Evolutionary conservation across 129 eudicot genomes (phyloP).

Genomic region (Flaveria sonorensis): DNA sequence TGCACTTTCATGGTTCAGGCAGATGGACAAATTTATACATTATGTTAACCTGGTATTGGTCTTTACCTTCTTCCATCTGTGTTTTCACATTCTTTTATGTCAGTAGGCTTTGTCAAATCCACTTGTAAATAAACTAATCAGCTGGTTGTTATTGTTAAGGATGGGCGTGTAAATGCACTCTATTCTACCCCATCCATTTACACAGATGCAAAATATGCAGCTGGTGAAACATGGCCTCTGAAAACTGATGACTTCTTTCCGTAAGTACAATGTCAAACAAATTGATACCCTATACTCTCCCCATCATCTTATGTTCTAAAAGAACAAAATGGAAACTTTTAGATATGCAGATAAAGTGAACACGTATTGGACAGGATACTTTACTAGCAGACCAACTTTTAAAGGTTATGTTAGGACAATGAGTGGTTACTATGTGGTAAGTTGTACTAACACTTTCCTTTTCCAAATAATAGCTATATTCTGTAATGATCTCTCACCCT

Average conservation of each 20-base stretch:
- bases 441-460: constrained; percentile 23
- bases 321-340: constrained; percentile 27
- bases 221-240: constrained; percentile 56
- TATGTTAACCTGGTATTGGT: constrained; percentile 80
- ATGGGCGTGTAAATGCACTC: constrained; percentile 70
- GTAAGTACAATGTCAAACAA: constrained; percentile 40
- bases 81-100: constrained; percentile 8
- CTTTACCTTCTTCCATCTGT: constrained; percentile 8
- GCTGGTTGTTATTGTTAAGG: constrained; percentile 35
- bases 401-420: constrained; percentile 87
- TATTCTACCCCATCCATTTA: constrained; percentile 68
- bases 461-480: neutral
- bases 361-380: constrained; percentile 98
- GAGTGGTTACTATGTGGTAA: constrained; percentile 79
- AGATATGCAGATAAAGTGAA: constrained; percentile 88
- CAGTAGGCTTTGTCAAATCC: neutral
- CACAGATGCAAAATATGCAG: constrained; percentile 65
- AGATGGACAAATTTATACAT: constrained; percentile 94
- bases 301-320: constrained; percentile 9
- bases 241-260: constrained; percentile 71
- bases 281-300: neutral
- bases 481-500: constrained; percentile 21
- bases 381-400: constrained; percentile 88
- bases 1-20: constrained; percentile 97
- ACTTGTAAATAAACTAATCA: constrained; percentile 16